phyloP scores from a whole-genome alignment of 2,329 filamentous ascomycete genomes.

The Corynespora cassiicola region DNA sequence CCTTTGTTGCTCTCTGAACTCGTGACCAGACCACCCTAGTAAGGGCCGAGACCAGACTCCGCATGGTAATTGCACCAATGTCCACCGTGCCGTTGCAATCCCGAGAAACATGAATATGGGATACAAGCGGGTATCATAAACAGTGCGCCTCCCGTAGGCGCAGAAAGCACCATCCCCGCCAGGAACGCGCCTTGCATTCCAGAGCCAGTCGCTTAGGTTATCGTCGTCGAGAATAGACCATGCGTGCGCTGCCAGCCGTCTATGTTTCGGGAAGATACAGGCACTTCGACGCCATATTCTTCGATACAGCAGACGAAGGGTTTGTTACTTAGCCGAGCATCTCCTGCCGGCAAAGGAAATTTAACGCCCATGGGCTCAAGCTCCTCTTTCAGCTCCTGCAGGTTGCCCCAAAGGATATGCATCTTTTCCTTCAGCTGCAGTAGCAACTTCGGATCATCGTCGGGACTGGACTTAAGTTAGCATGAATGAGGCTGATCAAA shows the following conservation, averaged over 20 bases:
- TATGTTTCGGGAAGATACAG: constrained; percentile 13
- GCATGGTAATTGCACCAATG: too few species aligned
- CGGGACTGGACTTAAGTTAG: constrained; percentile 58
- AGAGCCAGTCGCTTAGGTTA: too few species aligned
- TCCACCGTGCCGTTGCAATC: too few species aligned
- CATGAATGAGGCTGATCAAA: not conserved
- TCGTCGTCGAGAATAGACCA: constrained; percentile 27
- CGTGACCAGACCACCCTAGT: too few species aligned
- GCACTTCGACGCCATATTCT: constrained; percentile 40
- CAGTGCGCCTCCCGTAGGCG: too few species aligned
- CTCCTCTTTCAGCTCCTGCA: constrained; percentile 67
- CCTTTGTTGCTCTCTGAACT: too few species aligned
- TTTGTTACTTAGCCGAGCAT: constrained; percentile 36
- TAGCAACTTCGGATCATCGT: constrained; percentile 57
- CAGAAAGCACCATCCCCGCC: too few species aligned
- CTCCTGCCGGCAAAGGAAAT: constrained; percentile 30
- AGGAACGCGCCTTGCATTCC: too few species aligned
- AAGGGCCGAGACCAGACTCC: too few species aligned
- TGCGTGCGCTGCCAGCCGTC: constrained; percentile 32
- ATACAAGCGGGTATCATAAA: too few species aligned
- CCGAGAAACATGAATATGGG: too few species aligned
- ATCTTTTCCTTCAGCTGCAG: constrained; percentile 70
- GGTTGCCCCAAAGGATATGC: constrained; percentile 83
- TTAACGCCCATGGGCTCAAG: constrained; percentile 52
- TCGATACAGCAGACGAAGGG: constrained; percentile 55